Base-by-base conservation (phyloP, 371 early-diverging fungal species). In the Mortierella sp. region DNA sequence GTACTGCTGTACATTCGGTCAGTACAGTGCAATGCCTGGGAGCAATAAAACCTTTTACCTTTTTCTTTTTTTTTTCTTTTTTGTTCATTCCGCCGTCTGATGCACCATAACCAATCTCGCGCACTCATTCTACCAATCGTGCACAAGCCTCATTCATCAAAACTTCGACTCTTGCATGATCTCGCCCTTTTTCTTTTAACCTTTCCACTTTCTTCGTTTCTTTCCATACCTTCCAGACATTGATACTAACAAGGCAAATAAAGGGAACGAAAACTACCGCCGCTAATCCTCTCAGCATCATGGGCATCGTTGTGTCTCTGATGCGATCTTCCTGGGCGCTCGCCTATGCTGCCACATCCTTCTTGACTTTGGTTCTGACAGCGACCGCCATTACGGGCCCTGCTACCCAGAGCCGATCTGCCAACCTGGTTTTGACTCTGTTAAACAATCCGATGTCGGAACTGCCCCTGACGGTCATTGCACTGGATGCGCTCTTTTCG, bases 361-460 rank as follows among this genome's bases (percentile, higher is more conserved):
- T 65, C 42, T 19, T 48, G 4, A 34, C 57, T 7, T 27, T 76
- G 7, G 6, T 53, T 6, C 28, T 64, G 58, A 65, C 59, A 19
- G 61, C 44, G 6, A 39, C 43, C 11, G 61, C 78, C 21, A 62
- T 76, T 54, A 48, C 14, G 0, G 59, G 66, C n/a, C 24, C 34
- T 28, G 17, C 61, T 3, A 70, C 66, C 15, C 46, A 44, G 48
- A 64, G 58, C 50, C 50, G 62, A 4, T 34, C 26, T 7, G 50
- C 48, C 30, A 70, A 69, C 28, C n/a, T 62, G 28, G 50, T 65
- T 6, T 42, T 76, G n/a, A 50, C 59, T 14, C 17, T 76, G 0
- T 24, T 65, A 11, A 51, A 47, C 55, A 50, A 53, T 48, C 78
- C 69, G 21, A 46, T 65, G 27, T 46, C 70, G 1, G 78, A 76